Evolutionary conservation across 1,139 yeast species (phyloP).

Genomic region (Protomyces pachydermus): DNA sequence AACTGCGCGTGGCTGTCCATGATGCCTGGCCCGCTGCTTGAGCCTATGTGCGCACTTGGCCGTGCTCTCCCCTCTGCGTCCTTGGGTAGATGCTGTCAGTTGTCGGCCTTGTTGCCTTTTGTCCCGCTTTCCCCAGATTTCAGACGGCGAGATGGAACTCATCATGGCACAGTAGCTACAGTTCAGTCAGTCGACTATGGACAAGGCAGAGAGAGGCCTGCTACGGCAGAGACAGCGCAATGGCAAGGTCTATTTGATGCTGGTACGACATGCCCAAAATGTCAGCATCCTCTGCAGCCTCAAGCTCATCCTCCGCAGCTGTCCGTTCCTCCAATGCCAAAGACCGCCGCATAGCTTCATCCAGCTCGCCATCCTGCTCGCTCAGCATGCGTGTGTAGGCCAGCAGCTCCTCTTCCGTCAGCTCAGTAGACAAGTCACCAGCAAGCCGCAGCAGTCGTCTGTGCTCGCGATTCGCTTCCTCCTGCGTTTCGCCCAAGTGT

Average conservation of each 20-base stretch:
- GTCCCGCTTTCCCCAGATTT: background rate
- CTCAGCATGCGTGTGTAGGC: constrained; percentile 3
- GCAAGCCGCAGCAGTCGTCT: background rate
- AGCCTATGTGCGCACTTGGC: too few species aligned
- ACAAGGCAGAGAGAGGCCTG: too few species aligned
- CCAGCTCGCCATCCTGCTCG: background rate
- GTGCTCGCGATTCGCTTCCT: background rate
- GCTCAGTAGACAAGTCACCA: constrained; percentile 4
- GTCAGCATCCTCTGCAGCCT: background rate
- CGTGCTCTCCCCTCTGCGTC: too few species aligned
- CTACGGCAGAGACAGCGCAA: background rate
- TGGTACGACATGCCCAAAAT: background rate
- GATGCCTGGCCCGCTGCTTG: too few species aligned
- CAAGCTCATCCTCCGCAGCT: background rate
- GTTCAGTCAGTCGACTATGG: too few species aligned
- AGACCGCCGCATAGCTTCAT: background rate
- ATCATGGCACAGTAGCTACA: background rate
- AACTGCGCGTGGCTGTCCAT: background rate
- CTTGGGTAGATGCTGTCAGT: too few species aligned
- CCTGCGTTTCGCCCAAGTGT: background rate
- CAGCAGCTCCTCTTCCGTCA: constrained; percentile 8
- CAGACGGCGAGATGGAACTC: background rate
- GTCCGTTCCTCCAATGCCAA: background rate
- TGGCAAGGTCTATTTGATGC: background rate
- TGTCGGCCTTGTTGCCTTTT: too few species aligned